A percentile compares a stretch with the other conserved stretches of the same genome.
These are phyloP conservation scores for Camellia lanceoleosa DNA, from an alignment of 148 eudicot species.

Conservation along the genomic window DNA sequence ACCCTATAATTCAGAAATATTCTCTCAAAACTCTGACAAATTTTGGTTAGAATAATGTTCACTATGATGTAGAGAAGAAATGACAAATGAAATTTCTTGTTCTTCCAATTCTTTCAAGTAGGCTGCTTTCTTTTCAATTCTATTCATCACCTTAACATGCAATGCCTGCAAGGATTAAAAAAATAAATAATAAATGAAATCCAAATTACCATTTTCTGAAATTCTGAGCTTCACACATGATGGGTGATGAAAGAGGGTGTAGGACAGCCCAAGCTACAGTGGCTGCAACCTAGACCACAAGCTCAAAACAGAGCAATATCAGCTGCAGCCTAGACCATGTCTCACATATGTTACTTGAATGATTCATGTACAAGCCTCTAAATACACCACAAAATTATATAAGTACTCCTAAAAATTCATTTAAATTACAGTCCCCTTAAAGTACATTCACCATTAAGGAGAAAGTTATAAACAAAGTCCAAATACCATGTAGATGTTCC, in stretches of 20 bases:
- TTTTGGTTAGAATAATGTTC: neutral
- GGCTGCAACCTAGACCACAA: too few relatives aligned
- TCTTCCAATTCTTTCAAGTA: constrained; percentile 21
- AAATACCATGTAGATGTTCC: too few relatives aligned
- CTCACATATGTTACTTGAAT: too few relatives aligned
- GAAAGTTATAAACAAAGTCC: too few relatives aligned
- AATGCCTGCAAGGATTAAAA: constrained; percentile 24
- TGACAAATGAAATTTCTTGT: constrained; percentile 19
- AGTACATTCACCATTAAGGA: too few relatives aligned
- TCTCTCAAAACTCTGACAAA: neutral
- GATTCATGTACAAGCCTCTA: too few relatives aligned
- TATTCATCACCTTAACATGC: constrained; percentile 5
- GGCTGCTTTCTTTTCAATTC: constrained; percentile 13
- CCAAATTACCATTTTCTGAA: neutral
- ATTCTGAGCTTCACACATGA: neutral
- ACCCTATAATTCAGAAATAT: neutral
- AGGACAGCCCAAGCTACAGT: too few relatives aligned
- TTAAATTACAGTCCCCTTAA: too few relatives aligned
- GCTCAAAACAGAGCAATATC: too few relatives aligned
- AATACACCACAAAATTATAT: too few relatives aligned
- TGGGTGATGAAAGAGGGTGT: neutral
- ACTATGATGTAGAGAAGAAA: neutral
- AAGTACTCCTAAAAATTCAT: too few relatives aligned
- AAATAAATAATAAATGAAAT: neutral
- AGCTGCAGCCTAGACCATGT: too few relatives aligned